A percentile compares a stretch with the other conserved stretches of the same genome.
Conservation (phyloP, 306 rosid genomes). For the Glycyrrhiza uralensis region DNA sequence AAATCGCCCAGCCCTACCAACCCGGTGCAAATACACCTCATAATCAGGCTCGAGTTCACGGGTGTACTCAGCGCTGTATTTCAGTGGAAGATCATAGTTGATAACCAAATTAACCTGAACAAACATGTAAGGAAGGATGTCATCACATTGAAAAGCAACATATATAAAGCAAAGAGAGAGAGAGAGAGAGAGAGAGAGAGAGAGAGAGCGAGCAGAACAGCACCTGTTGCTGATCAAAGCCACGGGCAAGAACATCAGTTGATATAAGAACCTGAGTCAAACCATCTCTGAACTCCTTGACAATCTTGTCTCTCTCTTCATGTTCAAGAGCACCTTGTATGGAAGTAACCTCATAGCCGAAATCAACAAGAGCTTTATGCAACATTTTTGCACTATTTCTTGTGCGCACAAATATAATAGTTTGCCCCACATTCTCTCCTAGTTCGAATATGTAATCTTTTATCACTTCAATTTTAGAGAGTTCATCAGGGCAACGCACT, state of each 20-base stretch:
- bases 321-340: slow-evolving; percentile 65
- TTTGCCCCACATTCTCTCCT: slow-evolving; percentile 89
- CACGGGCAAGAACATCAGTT: slow-evolving; percentile 81
- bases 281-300: slow-evolving; percentile 80
- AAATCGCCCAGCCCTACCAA: slow-evolving; percentile 91
- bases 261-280: slow-evolving; percentile 79
- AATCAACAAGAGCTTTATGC: slow-evolving; percentile 52
- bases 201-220: neutral
- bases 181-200: neutral
- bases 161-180: neutral
- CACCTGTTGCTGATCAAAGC: slow-evolving; percentile 92
- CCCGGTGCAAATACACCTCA: slow-evolving; percentile 83
- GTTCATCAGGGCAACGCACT: slow-evolving; percentile 69
- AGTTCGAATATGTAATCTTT: slow-evolving; percentile 67
- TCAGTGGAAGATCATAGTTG: slow-evolving; percentile 79
- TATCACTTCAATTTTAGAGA: slow-evolving; percentile 54
- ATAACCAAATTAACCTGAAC: slow-evolving; percentile 76
- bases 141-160: neutral
- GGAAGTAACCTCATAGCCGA: slow-evolving; percentile 70
- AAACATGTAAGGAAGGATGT: slow-evolving; percentile 6
- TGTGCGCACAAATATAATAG: slow-evolving; percentile 75
- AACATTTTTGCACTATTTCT: slow-evolving; percentile 62
- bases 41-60: slow-evolving; percentile 57
- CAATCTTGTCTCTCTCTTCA: slow-evolving; percentile 74
- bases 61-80: slow-evolving; percentile 29